These are phyloP conservation scores for Rhodosporidiobolus sp. DNA, from an alignment of 768 basidiomycete genomes.

Conservation along the genomic window DNA sequence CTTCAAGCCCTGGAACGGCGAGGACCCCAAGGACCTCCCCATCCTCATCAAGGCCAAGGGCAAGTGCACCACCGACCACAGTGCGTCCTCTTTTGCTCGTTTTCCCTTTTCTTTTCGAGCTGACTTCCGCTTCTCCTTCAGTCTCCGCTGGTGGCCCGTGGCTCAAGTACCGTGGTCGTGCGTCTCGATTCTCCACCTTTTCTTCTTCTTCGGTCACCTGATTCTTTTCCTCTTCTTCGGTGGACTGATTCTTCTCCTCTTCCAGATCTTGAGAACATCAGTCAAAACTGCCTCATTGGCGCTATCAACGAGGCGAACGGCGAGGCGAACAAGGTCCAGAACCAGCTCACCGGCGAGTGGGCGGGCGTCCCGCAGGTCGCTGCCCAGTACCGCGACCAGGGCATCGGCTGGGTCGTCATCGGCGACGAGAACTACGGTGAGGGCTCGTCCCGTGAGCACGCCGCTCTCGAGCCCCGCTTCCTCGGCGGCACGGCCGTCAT, in stretches of 20 bases:
- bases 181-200: no score
- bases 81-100: constrained; percentile 52
- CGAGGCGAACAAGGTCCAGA: constrained; percentile 93
- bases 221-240: constrained; percentile 54
- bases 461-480: constrained; percentile 90
- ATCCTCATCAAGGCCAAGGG: constrained; percentile 97
- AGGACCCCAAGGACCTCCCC: constrained; percentile 82
- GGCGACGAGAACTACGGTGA: constrained; percentile 87
- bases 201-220: no score
- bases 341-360: constrained; percentile 60
- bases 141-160: constrained; percentile 91
- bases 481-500: constrained; percentile 52
- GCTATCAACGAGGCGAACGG: constrained; percentile 94
- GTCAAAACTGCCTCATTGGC: constrained; percentile 79
- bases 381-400: constrained; percentile 80
- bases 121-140: constrained; percentile 54
- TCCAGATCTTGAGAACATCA: constrained; percentile 87
- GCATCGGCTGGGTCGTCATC: constrained; percentile 94
- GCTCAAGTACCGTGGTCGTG: constrained; percentile 94
- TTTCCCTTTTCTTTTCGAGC: constrained; percentile 62
- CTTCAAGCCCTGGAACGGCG: constrained; percentile 88
- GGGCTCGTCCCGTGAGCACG: constrained; percentile 96
- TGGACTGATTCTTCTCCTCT: constrained; percentile 79
- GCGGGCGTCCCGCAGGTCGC: constrained; percentile 80
- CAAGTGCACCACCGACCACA: constrained; percentile 72